Conservation (phyloP, 148 eudicot genomes). For the Diospyros kaki region DNA sequence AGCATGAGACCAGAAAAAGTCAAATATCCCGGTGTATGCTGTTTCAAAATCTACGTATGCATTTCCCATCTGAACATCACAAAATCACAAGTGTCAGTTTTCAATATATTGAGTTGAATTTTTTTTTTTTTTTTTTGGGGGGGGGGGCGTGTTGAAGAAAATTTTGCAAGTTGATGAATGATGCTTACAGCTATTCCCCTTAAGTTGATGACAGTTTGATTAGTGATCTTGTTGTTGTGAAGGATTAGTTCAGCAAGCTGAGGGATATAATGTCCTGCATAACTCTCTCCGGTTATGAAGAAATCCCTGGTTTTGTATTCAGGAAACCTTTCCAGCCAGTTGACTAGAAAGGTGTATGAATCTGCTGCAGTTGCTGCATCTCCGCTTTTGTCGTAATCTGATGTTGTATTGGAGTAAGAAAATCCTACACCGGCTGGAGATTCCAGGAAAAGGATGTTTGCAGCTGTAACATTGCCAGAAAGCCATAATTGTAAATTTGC, state of each 20-base stretch:
- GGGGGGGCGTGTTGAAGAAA: background rate
- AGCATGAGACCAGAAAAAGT: slow-evolving; percentile 13
- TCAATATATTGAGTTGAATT: no score
- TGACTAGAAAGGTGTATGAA: slow-evolving; percentile 12
- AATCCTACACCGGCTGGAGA: slow-evolving; percentile 22
- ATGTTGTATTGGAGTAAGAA: slow-evolving; percentile 17
- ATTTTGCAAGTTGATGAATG: slow-evolving; percentile 9
- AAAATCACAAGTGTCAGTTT: background rate
- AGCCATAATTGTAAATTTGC: background rate
- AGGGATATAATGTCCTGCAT: slow-evolving; percentile 19
- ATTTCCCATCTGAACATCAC: slow-evolving; percentile 10
- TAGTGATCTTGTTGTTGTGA: slow-evolving; percentile 1
- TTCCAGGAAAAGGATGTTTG: slow-evolving; percentile 19
- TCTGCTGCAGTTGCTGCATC: slow-evolving; percentile 16
- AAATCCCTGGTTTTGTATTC: slow-evolving; percentile 17
- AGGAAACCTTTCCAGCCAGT: slow-evolving; percentile 21
- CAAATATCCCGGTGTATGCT: background rate
- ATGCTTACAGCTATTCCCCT: slow-evolving; percentile 13
- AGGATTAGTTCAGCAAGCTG: slow-evolving; percentile 11
- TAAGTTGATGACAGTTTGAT: slow-evolving; percentile 7
- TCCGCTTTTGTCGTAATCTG: background rate
- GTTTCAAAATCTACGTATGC: background rate
- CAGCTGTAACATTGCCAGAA: background rate
- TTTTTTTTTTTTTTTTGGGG: no score
- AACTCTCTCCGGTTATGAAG: slow-evolving; percentile 20